phyloP scores from a whole-genome alignment of 495 filamentous ascomycete genomes.

The Penicillium dipodomyicola region DNA sequence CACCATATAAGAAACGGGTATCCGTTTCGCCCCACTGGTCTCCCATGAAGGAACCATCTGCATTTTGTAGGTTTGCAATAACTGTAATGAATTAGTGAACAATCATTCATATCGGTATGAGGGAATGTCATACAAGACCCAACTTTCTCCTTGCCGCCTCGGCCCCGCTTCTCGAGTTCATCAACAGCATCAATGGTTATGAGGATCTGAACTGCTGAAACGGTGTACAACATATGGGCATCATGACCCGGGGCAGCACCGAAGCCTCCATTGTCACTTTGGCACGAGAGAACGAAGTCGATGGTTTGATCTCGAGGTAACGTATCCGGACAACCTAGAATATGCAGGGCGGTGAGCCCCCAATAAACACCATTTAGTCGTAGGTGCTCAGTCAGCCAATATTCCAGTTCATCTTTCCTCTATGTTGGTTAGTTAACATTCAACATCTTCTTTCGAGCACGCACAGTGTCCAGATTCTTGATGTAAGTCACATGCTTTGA shows the following conservation, averaged over 20 bases:
- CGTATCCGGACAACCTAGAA: slow-evolving; percentile 75
- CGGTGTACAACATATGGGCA: slow-evolving; percentile 90
- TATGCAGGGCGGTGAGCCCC: slow-evolving; percentile 85
- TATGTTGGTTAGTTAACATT: slow-evolving; percentile 44
- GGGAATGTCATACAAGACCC: slow-evolving; percentile 60
- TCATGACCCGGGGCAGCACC: slow-evolving; percentile 93
- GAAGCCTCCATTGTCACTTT: slow-evolving; percentile 84
- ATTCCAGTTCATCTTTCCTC: slow-evolving; percentile 90
- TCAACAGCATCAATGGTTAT: slow-evolving; percentile 79
- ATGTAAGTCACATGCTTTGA: slow-evolving; percentile 91
- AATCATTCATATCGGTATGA: slow-evolving; percentile 5
- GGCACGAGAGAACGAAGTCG: slow-evolving; percentile 88
- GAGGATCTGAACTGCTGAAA: slow-evolving; percentile 89
- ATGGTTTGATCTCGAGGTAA: slow-evolving; percentile 79
- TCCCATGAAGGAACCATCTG: slow-evolving; percentile 83
- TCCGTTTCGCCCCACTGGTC: slow-evolving; percentile 97
- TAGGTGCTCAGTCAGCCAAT: slow-evolving; percentile 95
- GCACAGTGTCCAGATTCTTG: slow-evolving; percentile 82
- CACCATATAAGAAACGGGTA: slow-evolving; percentile 88
- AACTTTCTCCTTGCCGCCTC: slow-evolving; percentile 65
- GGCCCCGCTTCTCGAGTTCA: slow-evolving; percentile 67
- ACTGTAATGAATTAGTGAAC: slow-evolving; percentile 48
- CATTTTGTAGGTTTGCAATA: slow-evolving; percentile 78
- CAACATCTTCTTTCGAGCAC: slow-evolving; percentile 28
- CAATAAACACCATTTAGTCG: slow-evolving; percentile 94